These are phyloP conservation scores for Tetracentron sinense DNA, from an alignment of 164 flowering plant genomes.

Conservation along the genomic window DNA sequence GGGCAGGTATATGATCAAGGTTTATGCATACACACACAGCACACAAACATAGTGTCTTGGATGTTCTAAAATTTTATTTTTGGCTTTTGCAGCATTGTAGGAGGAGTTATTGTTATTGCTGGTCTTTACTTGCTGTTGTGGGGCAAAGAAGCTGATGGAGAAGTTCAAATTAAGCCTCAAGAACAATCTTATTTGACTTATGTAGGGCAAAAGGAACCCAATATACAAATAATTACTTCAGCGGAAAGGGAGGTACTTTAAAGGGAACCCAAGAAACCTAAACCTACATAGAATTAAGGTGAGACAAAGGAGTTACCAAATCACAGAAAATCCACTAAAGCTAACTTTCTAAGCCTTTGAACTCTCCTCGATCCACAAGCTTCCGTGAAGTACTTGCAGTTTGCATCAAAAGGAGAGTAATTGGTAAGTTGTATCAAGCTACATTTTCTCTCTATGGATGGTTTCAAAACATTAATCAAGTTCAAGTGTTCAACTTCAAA, in stretches of 20 bases:
- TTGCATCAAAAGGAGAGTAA: too few species aligned
- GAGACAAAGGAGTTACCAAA: too few species aligned
- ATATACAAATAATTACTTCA: constrained; percentile 13
- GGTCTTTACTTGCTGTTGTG: constrained; percentile 75
- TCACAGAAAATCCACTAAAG: too few species aligned
- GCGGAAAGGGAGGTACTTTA: constrained; percentile 4
- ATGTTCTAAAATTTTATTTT: not conserved
- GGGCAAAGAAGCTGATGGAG: constrained; percentile 70
- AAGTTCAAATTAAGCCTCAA: constrained; percentile 16
- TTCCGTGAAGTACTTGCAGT: too few species aligned
- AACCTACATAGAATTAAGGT: too few species aligned
- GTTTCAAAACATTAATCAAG: too few species aligned
- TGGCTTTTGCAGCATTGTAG: constrained; percentile 49
- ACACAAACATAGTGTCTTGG: not conserved
- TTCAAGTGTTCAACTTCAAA: too few species aligned
- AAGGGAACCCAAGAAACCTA: not conserved
- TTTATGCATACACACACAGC: not conserved
- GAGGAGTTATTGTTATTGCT: constrained; percentile 52
- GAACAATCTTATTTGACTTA: constrained; percentile 10
- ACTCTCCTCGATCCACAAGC: too few species aligned
- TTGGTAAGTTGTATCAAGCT: too few species aligned
- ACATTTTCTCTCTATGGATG: too few species aligned
- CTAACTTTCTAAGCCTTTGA: too few species aligned
- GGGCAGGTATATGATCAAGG: constrained; percentile 60
- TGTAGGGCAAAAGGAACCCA: constrained; percentile 21